phyloP scores from a whole-genome alignment of 768 basidiomycete species.

The Boletales sp. region DNA sequence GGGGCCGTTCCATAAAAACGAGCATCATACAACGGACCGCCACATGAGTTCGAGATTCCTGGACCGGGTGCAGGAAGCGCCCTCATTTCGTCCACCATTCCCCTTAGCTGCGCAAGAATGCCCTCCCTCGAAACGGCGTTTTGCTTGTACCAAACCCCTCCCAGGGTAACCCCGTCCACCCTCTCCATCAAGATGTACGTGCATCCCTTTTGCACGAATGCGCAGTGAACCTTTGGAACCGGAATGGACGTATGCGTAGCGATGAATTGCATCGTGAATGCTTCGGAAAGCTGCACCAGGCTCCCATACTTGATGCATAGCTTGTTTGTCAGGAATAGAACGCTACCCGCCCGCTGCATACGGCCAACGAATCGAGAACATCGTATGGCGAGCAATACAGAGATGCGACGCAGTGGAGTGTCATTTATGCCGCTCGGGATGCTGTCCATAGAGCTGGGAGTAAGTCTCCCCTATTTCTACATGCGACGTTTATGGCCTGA shows the following conservation, averaged over 20 bases:
- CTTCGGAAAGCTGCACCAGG: not conserved
- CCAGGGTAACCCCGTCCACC: not conserved
- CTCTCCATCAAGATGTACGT: slow-evolving; percentile 1
- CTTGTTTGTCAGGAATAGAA: not conserved
- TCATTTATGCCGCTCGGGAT: no score
- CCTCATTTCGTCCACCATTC: not conserved
- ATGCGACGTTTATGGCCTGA: no score
- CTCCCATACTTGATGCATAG: not conserved
- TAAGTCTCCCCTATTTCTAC: no score
- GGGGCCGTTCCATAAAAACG: not conserved
- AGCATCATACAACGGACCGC: not conserved
- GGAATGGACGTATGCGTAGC: not conserved
- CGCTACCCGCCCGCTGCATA: not conserved
- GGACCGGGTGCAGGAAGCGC: not conserved
- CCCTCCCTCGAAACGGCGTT: not conserved
- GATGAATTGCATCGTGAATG: not conserved
- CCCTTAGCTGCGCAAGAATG: not conserved
- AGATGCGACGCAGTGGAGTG: no score
- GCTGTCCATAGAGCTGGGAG: no score
- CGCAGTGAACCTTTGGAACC: not conserved
- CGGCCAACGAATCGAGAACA: not conserved
- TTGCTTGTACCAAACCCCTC: not conserved
- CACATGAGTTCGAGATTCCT: not conserved
- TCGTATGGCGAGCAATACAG: not conserved
- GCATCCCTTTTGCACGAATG: not conserved